These are phyloP conservation scores for Podila horticola DNA, from an alignment of 192 early-diverging fungal genomes.

Conservation along the genomic window DNA sequence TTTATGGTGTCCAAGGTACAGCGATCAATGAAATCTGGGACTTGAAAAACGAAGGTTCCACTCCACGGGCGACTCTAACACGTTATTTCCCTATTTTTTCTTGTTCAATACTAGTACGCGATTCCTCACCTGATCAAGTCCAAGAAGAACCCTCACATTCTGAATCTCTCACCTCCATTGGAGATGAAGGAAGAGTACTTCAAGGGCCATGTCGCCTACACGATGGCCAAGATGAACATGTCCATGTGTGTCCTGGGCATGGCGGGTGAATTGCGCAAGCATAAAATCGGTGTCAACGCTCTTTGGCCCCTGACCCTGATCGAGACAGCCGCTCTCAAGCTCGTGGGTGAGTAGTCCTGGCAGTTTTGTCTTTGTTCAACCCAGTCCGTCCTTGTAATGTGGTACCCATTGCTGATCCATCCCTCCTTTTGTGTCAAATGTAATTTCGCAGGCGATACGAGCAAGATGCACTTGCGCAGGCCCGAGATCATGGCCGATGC, in stretches of 20 bases:
- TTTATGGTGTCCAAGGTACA: conserved; percentile 78
- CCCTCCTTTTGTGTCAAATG: not conserved
- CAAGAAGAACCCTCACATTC: conserved; percentile 74
- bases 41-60: not conserved
- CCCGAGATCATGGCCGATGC: conserved; percentile 83
- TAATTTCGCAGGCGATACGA: not conserved
- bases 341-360: conserved; percentile 42
- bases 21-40: not conserved
- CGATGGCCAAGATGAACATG: conserved; percentile 83
- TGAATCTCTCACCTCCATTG: conserved; percentile 80
- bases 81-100: not conserved
- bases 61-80: no score
- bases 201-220: conserved; percentile 70
- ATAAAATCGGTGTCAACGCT: conserved; percentile 79
- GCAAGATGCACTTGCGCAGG: conserved; percentile 42
- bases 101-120: conserved; percentile 51
- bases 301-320: conserved; percentile 78
- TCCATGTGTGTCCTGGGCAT: conserved; percentile 77
- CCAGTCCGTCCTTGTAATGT: no score
- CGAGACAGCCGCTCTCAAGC: conserved; percentile 74
- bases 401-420: not conserved
- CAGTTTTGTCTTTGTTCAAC: not conserved
- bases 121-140: conserved; percentile 75
- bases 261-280: conserved; percentile 69
- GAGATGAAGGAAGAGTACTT: conserved; percentile 79